Evolutionary conservation across 2,329 filamentous ascomycete species (phyloP), one percentile per base, ranked within the genome.

Genomic region (Ustilaginoidea virens): DNA sequence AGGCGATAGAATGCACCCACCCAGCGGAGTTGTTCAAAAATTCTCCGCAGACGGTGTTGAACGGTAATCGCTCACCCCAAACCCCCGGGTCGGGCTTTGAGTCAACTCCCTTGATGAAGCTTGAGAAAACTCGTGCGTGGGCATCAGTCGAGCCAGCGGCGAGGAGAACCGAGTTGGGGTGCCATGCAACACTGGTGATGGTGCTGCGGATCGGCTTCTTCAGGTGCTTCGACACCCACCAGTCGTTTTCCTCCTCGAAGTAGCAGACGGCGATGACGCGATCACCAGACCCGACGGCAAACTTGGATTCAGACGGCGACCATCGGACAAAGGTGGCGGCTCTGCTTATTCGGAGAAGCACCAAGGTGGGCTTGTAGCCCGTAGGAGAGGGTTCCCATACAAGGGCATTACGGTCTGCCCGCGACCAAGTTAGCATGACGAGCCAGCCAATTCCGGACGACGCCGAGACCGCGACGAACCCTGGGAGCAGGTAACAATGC

Each of bases 211-310:
- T 92, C 13, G 90, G 90, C 69, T 96, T 98, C 73, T 96, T 96
- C 49, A 98, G 61, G 58, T 98, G 90, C 67, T 98, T 98, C 21
- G 86, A 94, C 23, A 98, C 87, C 90, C 90, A 98, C 90, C 90
- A 98, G 63, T 98, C 86, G 57, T 98, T 94, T 57, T 98, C 90
- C 53, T 93, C 82, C 51, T 98, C 90, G 45, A 98, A 98, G 63
- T 96, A 96, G 66, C 90, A 98, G 43, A 96, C 71, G 23, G 90
- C 85, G 46, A 98, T 93, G 39, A 93, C 80, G 38, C 90, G 77
- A 43, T 93, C 90, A 36, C 90, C 90, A 17, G 86, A 94, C 35
- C 90, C 90, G 16, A 96, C 90, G 30, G 90, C 90, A 53, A 98
- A 98, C 58, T 98, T 98, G 52, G 76, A 80, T 65, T 98, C 90